Percentiles rank a stretch among this genome's conserved stretches.
phyloP scores from a whole-genome alignment of 257 asterid species.

The Nicotiana tomentosiformis region DNA sequence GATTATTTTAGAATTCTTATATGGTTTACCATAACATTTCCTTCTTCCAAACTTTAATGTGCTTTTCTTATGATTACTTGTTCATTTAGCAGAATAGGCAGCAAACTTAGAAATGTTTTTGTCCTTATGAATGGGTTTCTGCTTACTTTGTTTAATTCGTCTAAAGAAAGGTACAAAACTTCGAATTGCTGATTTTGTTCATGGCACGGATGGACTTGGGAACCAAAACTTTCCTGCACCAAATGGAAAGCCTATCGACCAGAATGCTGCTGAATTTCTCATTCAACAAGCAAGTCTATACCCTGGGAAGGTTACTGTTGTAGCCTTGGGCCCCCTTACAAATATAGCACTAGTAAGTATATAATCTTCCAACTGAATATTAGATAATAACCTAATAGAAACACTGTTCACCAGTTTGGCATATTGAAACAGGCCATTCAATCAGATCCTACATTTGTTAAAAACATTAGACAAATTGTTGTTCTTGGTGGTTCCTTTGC shows the following conservation, averaged over 20 bases:
- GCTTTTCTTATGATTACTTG: neutral
- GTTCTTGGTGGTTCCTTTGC: conserved; percentile 98
- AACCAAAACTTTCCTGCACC: conserved; percentile 97
- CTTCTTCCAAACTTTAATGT: neutral
- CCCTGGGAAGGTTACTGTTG: conserved; percentile 89
- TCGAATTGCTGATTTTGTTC: conserved; percentile 92
- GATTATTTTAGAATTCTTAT: neutral
- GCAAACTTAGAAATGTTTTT: neutral
- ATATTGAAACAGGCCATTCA: conserved; percentile 69
- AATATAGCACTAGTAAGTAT: conserved; percentile 79
- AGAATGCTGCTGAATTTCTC: conserved; percentile 73
- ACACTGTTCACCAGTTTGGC: conserved; percentile 5
- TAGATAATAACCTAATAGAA: neutral
- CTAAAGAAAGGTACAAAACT: conserved; percentile 91
- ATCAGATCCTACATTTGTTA: conserved; percentile 68
- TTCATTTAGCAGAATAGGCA: neutral
- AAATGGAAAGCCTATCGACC: conserved; percentile 67
- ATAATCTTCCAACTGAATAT: neutral
- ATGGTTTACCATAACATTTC: neutral
- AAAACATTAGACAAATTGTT: conserved; percentile 77
- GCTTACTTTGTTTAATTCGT: conserved; percentile 11
- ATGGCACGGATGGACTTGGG: conserved; percentile 97
- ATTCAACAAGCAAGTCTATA: conserved; percentile 54
- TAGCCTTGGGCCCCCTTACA: conserved; percentile 97
- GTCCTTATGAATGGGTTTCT: neutral